phyloP scores from a whole-genome alignment of 257 asterid genomes.

The Solanum dulcamara region DNA sequence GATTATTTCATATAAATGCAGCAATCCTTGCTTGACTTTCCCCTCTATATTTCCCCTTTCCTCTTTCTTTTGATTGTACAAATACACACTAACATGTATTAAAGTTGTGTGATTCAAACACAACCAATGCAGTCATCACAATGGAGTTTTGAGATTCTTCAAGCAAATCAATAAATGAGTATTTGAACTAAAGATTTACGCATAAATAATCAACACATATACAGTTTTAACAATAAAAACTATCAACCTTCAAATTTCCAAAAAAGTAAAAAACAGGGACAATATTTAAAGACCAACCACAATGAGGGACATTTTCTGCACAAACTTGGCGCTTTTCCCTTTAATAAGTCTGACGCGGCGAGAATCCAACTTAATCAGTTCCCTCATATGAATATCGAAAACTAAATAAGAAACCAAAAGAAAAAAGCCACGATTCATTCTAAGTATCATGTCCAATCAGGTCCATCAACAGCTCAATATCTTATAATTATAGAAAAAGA shows the following conservation, averaged over 20 bases:
- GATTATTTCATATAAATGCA: background rate
- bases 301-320: background rate
- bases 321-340: background rate
- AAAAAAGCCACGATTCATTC: background rate
- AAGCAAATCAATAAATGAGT: background rate
- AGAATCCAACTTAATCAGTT: background rate
- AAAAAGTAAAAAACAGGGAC: background rate
- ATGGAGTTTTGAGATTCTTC: background rate
- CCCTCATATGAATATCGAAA: background rate
- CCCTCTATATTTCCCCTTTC: background rate
- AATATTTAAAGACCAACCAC: background rate
- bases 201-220: background rate
- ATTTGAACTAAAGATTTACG: background rate
- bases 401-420: background rate
- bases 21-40: background rate
- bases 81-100: background rate
- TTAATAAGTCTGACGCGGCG: background rate
- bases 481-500: background rate
- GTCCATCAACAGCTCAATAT: background rate
- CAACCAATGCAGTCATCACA: background rate
- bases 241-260: background rate
- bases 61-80: background rate
- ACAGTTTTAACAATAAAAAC: background rate
- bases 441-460: background rate
- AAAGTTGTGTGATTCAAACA: background rate